phyloP scores from a whole-genome alignment of 2,329 filamentous ascomycete genomes.

The Talaromyces marneffei region DNA sequence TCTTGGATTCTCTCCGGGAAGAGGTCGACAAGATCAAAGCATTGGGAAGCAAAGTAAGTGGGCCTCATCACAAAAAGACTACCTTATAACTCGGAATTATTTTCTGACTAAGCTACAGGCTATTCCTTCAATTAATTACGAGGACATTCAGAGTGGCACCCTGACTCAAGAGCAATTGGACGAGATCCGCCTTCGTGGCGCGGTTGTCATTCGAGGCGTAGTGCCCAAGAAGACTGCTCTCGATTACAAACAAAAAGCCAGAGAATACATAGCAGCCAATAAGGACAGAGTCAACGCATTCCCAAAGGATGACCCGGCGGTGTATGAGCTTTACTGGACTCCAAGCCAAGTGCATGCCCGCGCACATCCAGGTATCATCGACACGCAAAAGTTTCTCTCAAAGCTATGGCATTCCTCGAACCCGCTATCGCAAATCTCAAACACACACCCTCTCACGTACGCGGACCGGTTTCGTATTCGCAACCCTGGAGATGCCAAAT shows the following conservation, averaged over 20 bases:
- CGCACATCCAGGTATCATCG: constrained; percentile 59
- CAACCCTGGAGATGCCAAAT: constrained; percentile 62
- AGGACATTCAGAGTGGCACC: constrained; percentile 25
- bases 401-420: constrained; percentile 57
- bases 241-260: constrained; percentile 58
- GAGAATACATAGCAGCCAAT: constrained; percentile 61
- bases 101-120: constrained; percentile 22
- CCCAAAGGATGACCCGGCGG: constrained; percentile 60
- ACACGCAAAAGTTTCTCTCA: constrained; percentile 58
- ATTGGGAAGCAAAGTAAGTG: constrained; percentile 36
- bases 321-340: constrained; percentile 47
- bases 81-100: no score
- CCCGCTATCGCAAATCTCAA: constrained; percentile 41
- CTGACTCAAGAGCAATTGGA: not conserved
- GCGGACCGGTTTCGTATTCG: constrained; percentile 68
- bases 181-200: constrained; percentile 56
- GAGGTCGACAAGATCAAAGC: constrained; percentile 38
- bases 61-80: not conserved
- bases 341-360: constrained; percentile 61
- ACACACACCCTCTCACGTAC: constrained; percentile 60
- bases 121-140: constrained; percentile 40
- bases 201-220: constrained; percentile 60
- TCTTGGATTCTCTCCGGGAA: constrained; percentile 35
- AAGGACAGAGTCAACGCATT: constrained; percentile 52
- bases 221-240: constrained; percentile 58